A percentile compares a stretch with the other conserved stretches of the same genome.
phyloP scores from a whole-genome alignment of 441 rosid species.

The Kokia cookei region DNA sequence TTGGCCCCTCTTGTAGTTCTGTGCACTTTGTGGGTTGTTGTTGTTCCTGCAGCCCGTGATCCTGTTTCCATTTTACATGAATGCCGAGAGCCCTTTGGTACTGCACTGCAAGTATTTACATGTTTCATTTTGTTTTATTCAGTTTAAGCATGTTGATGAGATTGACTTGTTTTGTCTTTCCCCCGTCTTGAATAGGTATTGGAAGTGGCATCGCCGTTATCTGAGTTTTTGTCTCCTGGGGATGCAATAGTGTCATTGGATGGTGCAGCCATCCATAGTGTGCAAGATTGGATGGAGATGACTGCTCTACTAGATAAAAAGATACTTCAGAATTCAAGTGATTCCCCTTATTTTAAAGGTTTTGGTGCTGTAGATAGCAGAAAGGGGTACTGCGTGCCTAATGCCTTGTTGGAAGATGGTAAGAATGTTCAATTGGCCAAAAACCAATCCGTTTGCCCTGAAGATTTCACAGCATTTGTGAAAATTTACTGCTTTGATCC shows the following conservation, averaged over 20 bases:
- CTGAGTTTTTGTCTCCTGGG: slow-evolving; percentile 65
- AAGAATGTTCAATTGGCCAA: slow-evolving; percentile 25
- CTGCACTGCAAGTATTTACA: background rate
- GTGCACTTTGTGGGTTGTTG: slow-evolving; percentile 54
- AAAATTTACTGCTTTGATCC: slow-evolving; percentile 34
- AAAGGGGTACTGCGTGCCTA: slow-evolving; percentile 73
- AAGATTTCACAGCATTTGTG: slow-evolving; percentile 43
- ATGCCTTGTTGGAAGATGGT: slow-evolving; percentile 44
- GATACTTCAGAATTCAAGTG: slow-evolving; percentile 30
- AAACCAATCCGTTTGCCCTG: slow-evolving; percentile 47
- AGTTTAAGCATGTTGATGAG: background rate
- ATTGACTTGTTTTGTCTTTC: background rate
- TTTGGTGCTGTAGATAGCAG: slow-evolving; percentile 21
- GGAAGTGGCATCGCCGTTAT: slow-evolving; percentile 67
- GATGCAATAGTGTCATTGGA: slow-evolving; percentile 69
- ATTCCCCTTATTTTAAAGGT: slow-evolving; percentile 23
- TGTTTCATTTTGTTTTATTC: background rate
- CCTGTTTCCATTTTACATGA: slow-evolving; percentile 54
- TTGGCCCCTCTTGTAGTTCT: slow-evolving; percentile 32
- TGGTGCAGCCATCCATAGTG: slow-evolving; percentile 44
- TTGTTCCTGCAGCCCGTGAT: slow-evolving; percentile 54
- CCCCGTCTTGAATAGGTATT: slow-evolving; percentile 42
- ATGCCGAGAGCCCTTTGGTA: slow-evolving; percentile 61
- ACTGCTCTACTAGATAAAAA: slow-evolving; percentile 35
- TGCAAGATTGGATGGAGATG: slow-evolving; percentile 58